phyloP scores from a whole-genome alignment of 192 early-diverging fungal species.

The Diversispora epigaea region DNA sequence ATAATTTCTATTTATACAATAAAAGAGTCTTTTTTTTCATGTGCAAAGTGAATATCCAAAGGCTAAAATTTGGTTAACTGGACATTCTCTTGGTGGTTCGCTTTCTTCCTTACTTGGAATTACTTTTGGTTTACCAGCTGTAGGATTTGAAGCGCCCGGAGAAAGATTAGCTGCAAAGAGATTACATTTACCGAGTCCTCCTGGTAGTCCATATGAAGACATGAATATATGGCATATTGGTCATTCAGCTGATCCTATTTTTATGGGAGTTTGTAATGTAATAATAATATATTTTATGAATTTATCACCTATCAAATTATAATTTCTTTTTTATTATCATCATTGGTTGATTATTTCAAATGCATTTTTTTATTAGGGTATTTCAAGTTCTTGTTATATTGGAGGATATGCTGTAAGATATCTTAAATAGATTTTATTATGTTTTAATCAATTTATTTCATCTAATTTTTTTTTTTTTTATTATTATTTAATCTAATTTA shows the following conservation, averaged over 20 bases:
- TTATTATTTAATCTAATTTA: neutral
- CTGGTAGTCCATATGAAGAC: slow-evolving; percentile 50
- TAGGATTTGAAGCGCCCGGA: slow-evolving; percentile 83
- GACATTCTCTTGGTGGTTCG: slow-evolving; percentile 84
- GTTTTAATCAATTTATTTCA: neutral
- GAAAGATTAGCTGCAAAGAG: slow-evolving; percentile 75
- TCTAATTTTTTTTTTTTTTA: neutral
- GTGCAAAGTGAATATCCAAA: slow-evolving; percentile 65
- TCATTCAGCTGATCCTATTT: slow-evolving; percentile 90
- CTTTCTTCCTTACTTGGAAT: slow-evolving; percentile 74
- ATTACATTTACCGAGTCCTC: slow-evolving; percentile 74
- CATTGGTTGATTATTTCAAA: no score
- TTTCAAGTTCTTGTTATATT: slow-evolving; percentile 37
- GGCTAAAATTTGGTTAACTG: slow-evolving; percentile 74
- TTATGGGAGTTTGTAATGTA: slow-evolving; percentile 76
- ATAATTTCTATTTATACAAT: slow-evolving; percentile 16
- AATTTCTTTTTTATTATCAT: neutral
- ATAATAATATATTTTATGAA: slow-evolving; percentile 8
- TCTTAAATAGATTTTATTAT: neutral
- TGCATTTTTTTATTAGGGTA: slow-evolving; percentile 19
- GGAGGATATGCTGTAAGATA: slow-evolving; percentile 42
- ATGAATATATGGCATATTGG: slow-evolving; percentile 91
- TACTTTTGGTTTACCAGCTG: slow-evolving; percentile 80
- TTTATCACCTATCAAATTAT: neutral
- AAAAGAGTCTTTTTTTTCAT: slow-evolving; percentile 65